phyloP scores from a whole-genome alignment of 176 grass and related monocot genomes.

The Puya raimondii region DNA sequence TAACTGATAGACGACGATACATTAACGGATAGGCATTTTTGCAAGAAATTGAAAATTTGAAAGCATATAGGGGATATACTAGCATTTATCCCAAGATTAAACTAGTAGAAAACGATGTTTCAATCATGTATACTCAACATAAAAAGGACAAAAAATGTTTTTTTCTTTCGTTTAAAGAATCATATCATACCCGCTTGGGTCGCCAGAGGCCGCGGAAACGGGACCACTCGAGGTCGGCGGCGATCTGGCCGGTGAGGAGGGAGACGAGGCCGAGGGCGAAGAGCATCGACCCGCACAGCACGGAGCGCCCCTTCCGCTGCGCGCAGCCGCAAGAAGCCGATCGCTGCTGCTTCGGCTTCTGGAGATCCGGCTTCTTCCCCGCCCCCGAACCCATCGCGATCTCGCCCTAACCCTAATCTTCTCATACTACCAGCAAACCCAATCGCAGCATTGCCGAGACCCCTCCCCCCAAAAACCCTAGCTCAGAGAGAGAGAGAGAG shows the following conservation, averaged over 20 bases:
- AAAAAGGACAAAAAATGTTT: background rate
- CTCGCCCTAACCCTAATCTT: background rate
- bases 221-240: conserved; percentile 73
- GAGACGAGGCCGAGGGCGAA: conserved; percentile 69
- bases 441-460: too few species aligned
- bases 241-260: conserved; percentile 69
- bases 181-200: conserved; percentile 45
- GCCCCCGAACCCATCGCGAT: conserved; percentile 12
- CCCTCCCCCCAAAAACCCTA: too few species aligned
- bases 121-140: background rate
- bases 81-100: too few species aligned
- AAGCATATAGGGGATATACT: too few species aligned
- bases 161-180: background rate
- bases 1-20: too few species aligned
- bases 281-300: conserved; percentile 45
- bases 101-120: too few species aligned
- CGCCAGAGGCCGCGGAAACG: conserved; percentile 53
- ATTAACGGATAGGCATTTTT: too few species aligned
- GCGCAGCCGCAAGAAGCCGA: background rate
- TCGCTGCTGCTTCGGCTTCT: conserved; percentile 4
- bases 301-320: conserved; percentile 16
- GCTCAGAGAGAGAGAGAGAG: too few species aligned
- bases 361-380: conserved; percentile 40
- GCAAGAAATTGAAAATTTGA: too few species aligned
- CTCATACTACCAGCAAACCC: background rate